These are phyloP conservation scores for Penicillium macrosclerotiorum DNA, from an alignment of 495 filamentous ascomycete genomes.

Conservation along the genomic window DNA sequence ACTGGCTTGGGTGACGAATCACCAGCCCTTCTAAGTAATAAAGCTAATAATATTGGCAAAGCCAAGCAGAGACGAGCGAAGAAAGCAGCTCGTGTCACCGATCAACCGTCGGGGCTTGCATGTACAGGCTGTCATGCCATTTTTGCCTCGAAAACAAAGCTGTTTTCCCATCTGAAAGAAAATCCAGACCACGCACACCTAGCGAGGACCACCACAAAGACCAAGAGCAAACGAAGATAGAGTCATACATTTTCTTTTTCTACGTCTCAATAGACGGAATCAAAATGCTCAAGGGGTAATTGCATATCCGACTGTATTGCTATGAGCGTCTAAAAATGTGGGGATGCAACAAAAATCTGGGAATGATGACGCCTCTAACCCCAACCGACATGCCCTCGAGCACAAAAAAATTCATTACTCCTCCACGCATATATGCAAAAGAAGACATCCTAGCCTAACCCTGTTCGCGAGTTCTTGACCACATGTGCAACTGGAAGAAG, in stretches of 20 bases:
- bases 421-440: no score
- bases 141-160: slow-evolving; percentile 66
- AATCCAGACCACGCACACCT: slow-evolving; percentile 55
- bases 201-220: slow-evolving; percentile 33
- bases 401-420: no score
- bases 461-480: slow-evolving; percentile 81
- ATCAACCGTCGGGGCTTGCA: slow-evolving; percentile 36
- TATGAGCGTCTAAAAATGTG: no score
- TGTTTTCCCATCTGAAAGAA: slow-evolving; percentile 74
- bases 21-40: slow-evolving; percentile 26
- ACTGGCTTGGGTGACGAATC: slow-evolving; percentile 19
- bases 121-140: slow-evolving; percentile 60
- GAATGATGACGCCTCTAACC: no score
- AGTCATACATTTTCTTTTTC: no score
- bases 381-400: no score
- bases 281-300: no score
- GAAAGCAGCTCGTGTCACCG: slow-evolving; percentile 63
- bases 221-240: slow-evolving; percentile 13
- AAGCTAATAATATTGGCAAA: slow-evolving; percentile 75
- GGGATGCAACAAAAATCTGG: no score
- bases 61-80: slow-evolving; percentile 87
- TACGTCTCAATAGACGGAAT: no score
- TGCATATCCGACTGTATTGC: no score
- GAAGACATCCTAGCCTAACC: slow-evolving; percentile 63
- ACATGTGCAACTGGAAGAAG: slow-evolving; percentile 82